Evolutionary conservation across 495 filamentous ascomycete genomes (phyloP).

Genomic region (Aspergillus sparsus): DNA sequence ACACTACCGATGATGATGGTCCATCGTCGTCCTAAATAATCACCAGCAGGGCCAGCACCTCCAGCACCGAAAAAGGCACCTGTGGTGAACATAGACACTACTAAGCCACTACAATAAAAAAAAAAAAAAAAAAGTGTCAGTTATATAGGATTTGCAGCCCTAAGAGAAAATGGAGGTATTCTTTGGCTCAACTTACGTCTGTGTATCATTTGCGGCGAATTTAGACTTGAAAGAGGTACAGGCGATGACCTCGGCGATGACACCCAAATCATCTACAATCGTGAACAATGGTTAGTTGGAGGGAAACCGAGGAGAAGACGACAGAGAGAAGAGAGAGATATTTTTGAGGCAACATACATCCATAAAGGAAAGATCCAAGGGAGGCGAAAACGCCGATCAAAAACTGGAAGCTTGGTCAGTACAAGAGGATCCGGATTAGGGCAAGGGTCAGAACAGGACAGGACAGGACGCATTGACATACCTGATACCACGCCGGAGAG

Average conservation of each 20-base stretch:
- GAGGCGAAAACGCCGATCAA: conserved; percentile 65
- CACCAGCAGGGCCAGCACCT: conserved; percentile 41
- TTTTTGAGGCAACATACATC: conserved; percentile 37
- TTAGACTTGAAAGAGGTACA: conserved; percentile 49
- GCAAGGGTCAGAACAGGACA: background rate
- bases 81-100: conserved; percentile 67
- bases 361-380: conserved; percentile 61
- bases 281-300: conserved; percentile 14
- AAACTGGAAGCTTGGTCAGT: conserved; percentile 44
- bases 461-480: conserved; percentile 24
- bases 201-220: conserved; percentile 53
- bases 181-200: conserved; percentile 48
- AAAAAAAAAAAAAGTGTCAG: too few relatives aligned
- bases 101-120: conserved; percentile 51
- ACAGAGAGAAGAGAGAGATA: conserved; percentile 14
- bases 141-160: too few relatives aligned
- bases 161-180: too few relatives aligned
- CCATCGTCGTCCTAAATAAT: conserved; percentile 41
- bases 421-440: conserved; percentile 3
- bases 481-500: conserved; percentile 58
- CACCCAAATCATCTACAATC: conserved; percentile 50
- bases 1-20: conserved; percentile 47
- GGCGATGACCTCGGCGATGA: conserved; percentile 61
- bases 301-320: background rate
- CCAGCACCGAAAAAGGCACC: conserved; percentile 47